Conservation (phyloP, 2,329 filamentous ascomycete genomes). For the Fusarium chuoi region DNA sequence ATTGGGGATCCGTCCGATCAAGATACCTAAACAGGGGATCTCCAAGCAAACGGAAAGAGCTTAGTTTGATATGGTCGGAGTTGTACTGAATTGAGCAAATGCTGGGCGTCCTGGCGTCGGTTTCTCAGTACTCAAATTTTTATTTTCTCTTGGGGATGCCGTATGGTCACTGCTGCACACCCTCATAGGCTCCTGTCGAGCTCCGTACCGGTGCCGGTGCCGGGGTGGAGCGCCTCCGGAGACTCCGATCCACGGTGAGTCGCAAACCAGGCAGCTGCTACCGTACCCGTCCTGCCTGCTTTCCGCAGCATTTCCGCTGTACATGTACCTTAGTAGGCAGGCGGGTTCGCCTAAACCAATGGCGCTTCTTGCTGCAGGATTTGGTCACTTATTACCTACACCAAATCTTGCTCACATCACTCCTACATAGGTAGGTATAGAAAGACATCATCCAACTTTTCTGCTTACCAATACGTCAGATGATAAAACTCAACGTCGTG, state of each 20-base stretch:
- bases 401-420: conserved; percentile 23
- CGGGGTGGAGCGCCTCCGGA: conserved; percentile 23
- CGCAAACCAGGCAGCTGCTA: background rate
- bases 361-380: conserved; percentile 22
- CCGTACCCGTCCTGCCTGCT: conserved; percentile 1
- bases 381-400: conserved; percentile 5
- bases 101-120: no score
- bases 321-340: background rate
- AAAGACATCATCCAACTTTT: background rate
- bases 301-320: conserved; percentile 12
- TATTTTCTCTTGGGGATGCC: background rate
- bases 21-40: background rate
- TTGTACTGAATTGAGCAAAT: background rate
- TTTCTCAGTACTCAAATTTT: no score
- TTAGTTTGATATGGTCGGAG: background rate
- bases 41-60: background rate
- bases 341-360: conserved; percentile 25
- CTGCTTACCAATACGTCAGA: conserved; percentile 39
- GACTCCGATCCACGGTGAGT: conserved; percentile 1
- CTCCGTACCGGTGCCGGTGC: background rate
- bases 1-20: background rate
- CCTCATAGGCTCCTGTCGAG: background rate
- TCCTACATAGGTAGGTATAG: background rate
- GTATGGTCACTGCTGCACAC: background rate
- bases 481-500: conserved; percentile 6